These are phyloP conservation scores for Fusarium brevicatenulatum DNA, from an alignment of 2,329 filamentous ascomycete species.

Conservation along the genomic window DNA sequence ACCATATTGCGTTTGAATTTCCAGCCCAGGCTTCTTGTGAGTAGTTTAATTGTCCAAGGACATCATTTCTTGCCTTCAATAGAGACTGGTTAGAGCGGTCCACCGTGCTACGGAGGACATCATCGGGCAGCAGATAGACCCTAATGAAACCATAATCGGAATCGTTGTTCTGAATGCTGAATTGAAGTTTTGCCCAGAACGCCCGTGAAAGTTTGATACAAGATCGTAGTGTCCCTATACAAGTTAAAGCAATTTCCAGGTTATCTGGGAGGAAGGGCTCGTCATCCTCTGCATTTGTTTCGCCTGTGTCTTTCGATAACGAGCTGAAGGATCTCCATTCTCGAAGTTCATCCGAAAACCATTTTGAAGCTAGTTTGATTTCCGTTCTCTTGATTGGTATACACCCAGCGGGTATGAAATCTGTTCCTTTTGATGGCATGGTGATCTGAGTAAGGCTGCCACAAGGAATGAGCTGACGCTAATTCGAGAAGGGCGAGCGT, in stretches of 20 bases:
- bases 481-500: not conserved
- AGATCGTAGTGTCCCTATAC: conserved; percentile 33
- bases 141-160: conserved; percentile 53
- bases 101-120: conserved; percentile 66
- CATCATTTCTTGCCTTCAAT: conserved; percentile 54
- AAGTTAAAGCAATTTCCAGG: conserved; percentile 47
- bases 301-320: conserved; percentile 16
- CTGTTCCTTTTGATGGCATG: conserved; percentile 32
- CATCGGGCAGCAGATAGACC: conserved; percentile 73
- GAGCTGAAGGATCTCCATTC: conserved; percentile 46
- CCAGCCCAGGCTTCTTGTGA: conserved; percentile 67
- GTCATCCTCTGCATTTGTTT: not conserved
- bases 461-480: not conserved
- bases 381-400: conserved; percentile 46
- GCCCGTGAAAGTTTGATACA: conserved; percentile 48
- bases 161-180: conserved; percentile 41
- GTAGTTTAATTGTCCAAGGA: conserved; percentile 67
- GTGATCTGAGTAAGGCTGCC: not conserved
- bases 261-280: conserved; percentile 19
- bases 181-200: conserved; percentile 58
- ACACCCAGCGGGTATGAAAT: conserved; percentile 56
- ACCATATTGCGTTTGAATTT: not conserved
- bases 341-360: conserved; percentile 13
- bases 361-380: conserved; percentile 19
- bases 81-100: conserved; percentile 59